These are phyloP conservation scores for Aureobasidium lini DNA, from an alignment of 2,329 filamentous ascomycete species.

Conservation along the genomic window DNA sequence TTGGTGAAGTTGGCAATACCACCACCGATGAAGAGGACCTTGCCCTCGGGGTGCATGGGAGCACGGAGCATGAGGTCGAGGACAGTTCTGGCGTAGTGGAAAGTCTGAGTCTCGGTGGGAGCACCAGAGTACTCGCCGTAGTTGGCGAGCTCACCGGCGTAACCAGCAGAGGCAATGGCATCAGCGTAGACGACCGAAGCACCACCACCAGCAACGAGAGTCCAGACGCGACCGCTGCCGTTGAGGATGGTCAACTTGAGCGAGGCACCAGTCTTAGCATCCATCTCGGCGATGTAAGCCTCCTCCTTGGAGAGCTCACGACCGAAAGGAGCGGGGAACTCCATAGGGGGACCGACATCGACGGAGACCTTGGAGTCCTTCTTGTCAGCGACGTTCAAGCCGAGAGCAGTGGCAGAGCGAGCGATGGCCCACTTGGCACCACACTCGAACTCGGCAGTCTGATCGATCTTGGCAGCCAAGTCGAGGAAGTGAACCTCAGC, in stretches of 20 bases:
- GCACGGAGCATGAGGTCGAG: conserved; percentile 95
- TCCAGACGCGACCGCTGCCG: conserved; percentile 88
- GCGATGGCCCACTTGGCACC: conserved; percentile 98
- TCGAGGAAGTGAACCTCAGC: conserved; percentile 97
- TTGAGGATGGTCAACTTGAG: conserved; percentile 98
- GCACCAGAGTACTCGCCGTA: conserved; percentile 99
- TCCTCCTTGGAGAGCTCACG: conserved; percentile 98
- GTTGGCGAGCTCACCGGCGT: conserved; percentile 94
- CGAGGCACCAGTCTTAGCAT: conserved; percentile 98
- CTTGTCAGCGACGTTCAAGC: conserved; percentile 58
- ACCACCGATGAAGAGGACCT: conserved; percentile 98
- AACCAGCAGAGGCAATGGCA: conserved; percentile 92
- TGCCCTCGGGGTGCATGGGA: conserved; percentile 77
- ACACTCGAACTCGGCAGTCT: conserved; percentile 98
- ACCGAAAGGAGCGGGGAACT: conserved; percentile 97
- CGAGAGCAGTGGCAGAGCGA: conserved; percentile 80
- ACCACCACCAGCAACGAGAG: conserved; percentile 96
- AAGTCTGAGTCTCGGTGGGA: conserved; percentile 96
- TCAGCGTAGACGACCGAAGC: conserved; percentile 98
- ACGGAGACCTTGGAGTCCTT: conserved; percentile 74
- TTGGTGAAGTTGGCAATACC: conserved; percentile 99
- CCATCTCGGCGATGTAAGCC: conserved; percentile 96
- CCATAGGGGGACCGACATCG: conserved; percentile 94
- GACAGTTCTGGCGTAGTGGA: conserved; percentile 96
- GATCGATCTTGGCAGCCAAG: conserved; percentile 95